Base-by-base conservation (phyloP, 331 rosid genomes). In the Telfairia occidentalis region DNA sequence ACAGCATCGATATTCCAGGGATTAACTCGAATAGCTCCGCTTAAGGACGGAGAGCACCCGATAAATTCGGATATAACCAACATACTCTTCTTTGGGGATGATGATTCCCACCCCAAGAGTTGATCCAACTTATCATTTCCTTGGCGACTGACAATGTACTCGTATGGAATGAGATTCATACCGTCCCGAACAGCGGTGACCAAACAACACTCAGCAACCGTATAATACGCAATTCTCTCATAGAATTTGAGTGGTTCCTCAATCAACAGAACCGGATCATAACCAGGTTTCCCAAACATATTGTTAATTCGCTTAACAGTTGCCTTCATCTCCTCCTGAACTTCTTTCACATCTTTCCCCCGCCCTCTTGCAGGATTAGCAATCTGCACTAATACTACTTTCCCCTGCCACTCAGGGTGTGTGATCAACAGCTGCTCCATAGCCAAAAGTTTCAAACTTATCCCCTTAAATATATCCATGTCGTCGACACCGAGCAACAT, bases 161-260 rank as follows among this genome's bases (percentile, higher is more conserved):
- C 96, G 23, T 89, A 89, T 0, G 96, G 96, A 42, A 89, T 89
- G 46, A 89, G 90, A 81, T 89, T 89, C 96, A 89, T 89, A 38
- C 96, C 96, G 54, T 89, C 96, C 71, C 96, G 83, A 13, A 89
- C 96, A 6, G 96, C 96, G 2, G 96, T 89, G 60, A 89, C 96
- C 66, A 89, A 79, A 79, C 96, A 89, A 77, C 96, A 89, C 83
- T 89, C 92, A 3, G 96, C 96, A 52, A 89, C 90, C 2, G 84
- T 85, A 72, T 89, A 89, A 73, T 89, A 89, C 10, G 96, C 96
- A 67, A 89, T 80, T 85, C 86, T 89, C 84, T 89, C 96, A 58
- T 79, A 87, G 58, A 89, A 89, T 79, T 81, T 85, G 4, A 89
- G 86, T 6, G 96, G 92, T 75, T 87, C 87, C 57, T 81, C 87